These are phyloP conservation scores for Physcomitrium patens DNA, from an alignment of 225 moss, liverwort and hornwort species.

Conservation along the genomic window DNA sequence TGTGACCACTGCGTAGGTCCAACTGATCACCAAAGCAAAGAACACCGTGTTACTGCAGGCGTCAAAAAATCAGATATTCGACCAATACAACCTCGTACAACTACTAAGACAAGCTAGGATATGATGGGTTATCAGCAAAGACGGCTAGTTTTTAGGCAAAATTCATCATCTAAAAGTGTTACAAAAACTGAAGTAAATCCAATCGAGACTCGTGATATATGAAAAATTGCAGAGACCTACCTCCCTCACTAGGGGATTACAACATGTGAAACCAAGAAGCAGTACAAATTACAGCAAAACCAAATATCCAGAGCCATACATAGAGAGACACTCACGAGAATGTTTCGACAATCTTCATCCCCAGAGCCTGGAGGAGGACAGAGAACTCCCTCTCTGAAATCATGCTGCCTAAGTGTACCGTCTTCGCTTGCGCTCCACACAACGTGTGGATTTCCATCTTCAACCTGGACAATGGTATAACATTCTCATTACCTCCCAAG, in stretches of 20 bases:
- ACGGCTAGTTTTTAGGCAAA: constrained; percentile 12
- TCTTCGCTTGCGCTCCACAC: constrained; percentile 99
- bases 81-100: constrained; percentile 17
- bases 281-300: not conserved
- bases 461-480: constrained; percentile 66
- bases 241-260: no score
- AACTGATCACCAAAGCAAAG: constrained; percentile 63
- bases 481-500: constrained; percentile 24
- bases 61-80: constrained; percentile 17
- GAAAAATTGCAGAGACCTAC: no score
- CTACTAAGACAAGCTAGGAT: not conserved
- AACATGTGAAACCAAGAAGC: constrained; percentile 1
- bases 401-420: constrained; percentile 96
- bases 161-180: constrained; percentile 16
- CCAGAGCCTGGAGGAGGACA: constrained; percentile 77
- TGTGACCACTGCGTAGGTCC: constrained; percentile 91
- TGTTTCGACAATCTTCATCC: constrained; percentile 85
- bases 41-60: constrained; percentile 26
- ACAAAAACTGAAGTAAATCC: not conserved
- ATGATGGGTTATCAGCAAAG: constrained; percentile 12
- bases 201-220: not conserved
- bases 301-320: not conserved
- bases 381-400: constrained; percentile 81
- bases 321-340: constrained; percentile 70
- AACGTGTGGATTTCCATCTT: constrained; percentile 97